Evolutionary conservation across 2,329 filamentous ascomycete species (phyloP).

Genomic region (Aspergillus floridensis): DNA sequence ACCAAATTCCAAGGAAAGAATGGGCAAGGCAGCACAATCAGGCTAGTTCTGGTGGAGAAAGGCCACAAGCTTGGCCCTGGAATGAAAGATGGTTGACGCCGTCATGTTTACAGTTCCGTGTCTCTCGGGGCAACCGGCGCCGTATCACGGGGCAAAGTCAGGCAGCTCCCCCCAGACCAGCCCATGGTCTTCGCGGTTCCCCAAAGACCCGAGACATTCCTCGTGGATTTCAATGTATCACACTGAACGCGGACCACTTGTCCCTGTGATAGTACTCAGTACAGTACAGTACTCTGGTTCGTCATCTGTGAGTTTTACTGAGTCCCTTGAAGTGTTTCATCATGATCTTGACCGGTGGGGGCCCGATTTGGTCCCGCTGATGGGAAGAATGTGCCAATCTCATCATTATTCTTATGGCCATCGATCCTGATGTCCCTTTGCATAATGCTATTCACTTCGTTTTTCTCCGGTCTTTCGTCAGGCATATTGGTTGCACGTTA

Average conservation of each 20-base stretch:
- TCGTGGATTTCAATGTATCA: neutral
- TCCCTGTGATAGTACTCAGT: neutral
- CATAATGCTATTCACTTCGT: neutral
- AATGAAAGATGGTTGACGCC: slow-evolving; percentile 15
- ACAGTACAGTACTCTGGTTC: neutral
- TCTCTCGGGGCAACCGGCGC: slow-evolving; percentile 30
- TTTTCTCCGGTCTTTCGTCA: neutral
- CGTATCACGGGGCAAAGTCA: slow-evolving; percentile 9
- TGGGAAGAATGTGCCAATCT: neutral
- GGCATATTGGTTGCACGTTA: too few relatives aligned
- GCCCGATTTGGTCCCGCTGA: neutral
- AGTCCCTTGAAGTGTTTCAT: neutral
- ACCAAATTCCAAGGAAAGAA: slow-evolving; percentile 6
- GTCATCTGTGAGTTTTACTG: neutral
- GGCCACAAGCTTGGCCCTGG: slow-evolving; percentile 16
- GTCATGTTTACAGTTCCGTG: slow-evolving; percentile 27
- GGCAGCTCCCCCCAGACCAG: slow-evolving; percentile 3
- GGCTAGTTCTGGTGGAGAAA: slow-evolving; percentile 24
- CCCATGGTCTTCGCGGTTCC: neutral
- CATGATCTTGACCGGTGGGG: neutral
- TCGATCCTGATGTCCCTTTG: neutral
- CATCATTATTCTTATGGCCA: neutral
- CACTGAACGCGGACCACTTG: neutral
- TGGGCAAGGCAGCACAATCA: slow-evolving; percentile 14
- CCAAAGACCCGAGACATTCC: neutral